Evolutionary conservation across 306 rosid genomes (phyloP), one percentile per base, ranked within the genome.

Genomic region (Cyclanthera cordifolia): DNA sequence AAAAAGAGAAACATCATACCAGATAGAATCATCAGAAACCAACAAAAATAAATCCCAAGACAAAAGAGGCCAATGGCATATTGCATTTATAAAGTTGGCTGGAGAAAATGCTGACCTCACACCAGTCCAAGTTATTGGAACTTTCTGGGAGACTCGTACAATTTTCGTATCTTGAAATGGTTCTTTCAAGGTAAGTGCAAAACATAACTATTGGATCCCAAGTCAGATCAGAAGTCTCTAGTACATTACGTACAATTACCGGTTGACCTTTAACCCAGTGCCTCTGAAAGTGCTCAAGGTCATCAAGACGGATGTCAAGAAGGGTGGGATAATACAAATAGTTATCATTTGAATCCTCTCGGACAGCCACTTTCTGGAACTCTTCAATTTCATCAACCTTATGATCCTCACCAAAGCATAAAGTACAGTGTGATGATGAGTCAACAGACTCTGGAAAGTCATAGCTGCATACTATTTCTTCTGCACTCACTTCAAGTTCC

Each of bases 241-340:
- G 87, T 53, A 85, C 90, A 56, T 84, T 74, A 48, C 79, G 87
- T 43, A 94, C 96, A 50, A 94, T 77, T 64, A 94, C 88, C 53
- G 99, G 99, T 78, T 94, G 99, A 51, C 99, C 90, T 76, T 80
- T 88, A 53, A 86, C 86, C 99, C 99, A 94, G 63, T 94, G 99
- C 80, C 89, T 88, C 83, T 90, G 97, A 73, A 94, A 94, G 80
- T 94, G 99, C 47, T 94, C 99, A 43, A 88, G 74, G 54, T 86
- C 85, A 83, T 88, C 90, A 52, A 78, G 64, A 34, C 74, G 80
- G 55, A 81, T 67, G 52, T 81, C 88, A 71, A 69, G 49, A 74
- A 82, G 80, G 23, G 86, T 83, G 60, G 97, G 97, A 74, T 77
- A 78, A 76, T 79, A 88, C 76, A 94, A 76, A 71, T 48, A 79